phyloP scores from a whole-genome alignment of 2,329 filamentous ascomycete genomes.

The Scorias spongiosa region DNA sequence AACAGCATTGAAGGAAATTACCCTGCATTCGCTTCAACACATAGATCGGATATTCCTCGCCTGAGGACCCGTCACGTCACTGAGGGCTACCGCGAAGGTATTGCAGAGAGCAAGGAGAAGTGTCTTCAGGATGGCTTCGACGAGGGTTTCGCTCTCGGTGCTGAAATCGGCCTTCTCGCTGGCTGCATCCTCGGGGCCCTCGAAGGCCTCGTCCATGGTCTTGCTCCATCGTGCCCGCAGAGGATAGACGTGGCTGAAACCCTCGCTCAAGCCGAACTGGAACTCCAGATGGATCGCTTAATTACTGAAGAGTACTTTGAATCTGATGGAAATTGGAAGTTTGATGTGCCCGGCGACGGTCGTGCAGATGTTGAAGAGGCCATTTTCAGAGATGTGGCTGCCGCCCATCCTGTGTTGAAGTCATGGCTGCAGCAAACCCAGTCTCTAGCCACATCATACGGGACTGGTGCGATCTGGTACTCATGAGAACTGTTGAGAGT shows the following conservation, averaged over 20 bases:
- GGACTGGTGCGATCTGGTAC: conserved; percentile 17
- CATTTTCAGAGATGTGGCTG: conserved; percentile 48
- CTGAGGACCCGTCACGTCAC: conserved; percentile 65
- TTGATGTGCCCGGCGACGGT: conserved; percentile 23
- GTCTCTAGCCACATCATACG: conserved; percentile 26
- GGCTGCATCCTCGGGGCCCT: conserved; percentile 65
- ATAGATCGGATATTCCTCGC: conserved; percentile 56
- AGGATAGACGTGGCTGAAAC: conserved; percentile 10
- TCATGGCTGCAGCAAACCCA: conserved; percentile 42
- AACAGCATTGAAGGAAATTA: conserved; percentile 2
- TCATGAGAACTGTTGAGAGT: no score
- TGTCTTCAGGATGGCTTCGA: conserved; percentile 83
- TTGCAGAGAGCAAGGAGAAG: conserved; percentile 57
- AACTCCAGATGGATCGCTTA: conserved; percentile 38
- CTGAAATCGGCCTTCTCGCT: conserved; percentile 57
- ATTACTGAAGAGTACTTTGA: conserved; percentile 54
- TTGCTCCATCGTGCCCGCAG: conserved; percentile 17
- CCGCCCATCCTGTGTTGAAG: conserved; percentile 49
- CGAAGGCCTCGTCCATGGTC: conserved; percentile 50
- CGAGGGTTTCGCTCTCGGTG: conserved; percentile 74
- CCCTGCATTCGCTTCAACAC: conserved; percentile 1
- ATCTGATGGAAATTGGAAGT: conserved; percentile 57
- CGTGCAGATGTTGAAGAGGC: conserved; percentile 24
- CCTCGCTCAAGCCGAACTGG: conserved; percentile 12
- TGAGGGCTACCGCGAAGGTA: conserved; percentile 79